Evolutionary conservation across 495 filamentous ascomycete genomes (phyloP).

Genomic region (Gamarada debralockiae): DNA sequence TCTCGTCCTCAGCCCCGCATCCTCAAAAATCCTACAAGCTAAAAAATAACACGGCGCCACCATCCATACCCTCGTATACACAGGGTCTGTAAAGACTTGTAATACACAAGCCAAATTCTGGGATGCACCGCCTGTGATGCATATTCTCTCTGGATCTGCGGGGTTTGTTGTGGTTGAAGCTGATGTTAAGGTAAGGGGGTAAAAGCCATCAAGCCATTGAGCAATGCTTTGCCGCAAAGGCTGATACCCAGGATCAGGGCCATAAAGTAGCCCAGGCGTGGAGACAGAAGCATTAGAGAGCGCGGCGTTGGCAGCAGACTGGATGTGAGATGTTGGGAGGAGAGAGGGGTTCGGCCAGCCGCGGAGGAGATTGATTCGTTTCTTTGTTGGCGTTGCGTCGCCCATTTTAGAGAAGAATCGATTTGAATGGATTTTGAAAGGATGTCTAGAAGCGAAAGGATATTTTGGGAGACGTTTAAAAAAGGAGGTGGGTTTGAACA

Average conservation of each 20-base stretch:
- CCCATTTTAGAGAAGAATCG: slow-evolving; percentile 3
- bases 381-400: background rate
- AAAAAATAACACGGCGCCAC: slow-evolving; percentile 78
- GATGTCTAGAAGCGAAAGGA: background rate
- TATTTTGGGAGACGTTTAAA: background rate
- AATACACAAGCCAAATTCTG: slow-evolving; percentile 73
- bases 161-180: no score
- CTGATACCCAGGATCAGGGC: slow-evolving; percentile 69
- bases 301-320: slow-evolving; percentile 46
- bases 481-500: background rate
- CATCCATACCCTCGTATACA: slow-evolving; percentile 75
- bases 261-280: slow-evolving; percentile 65
- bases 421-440: no score
- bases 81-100: slow-evolving; percentile 71
- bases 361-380: slow-evolving; percentile 59
- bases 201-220: slow-evolving; percentile 64
- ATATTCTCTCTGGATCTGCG: slow-evolving; percentile 55
- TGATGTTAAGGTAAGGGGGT: no score
- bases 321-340: slow-evolving; percentile 58
- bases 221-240: slow-evolving; percentile 62
- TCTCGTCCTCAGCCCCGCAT: slow-evolving; percentile 64
- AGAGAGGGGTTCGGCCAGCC: slow-evolving; percentile 71
- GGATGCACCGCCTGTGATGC: slow-evolving; percentile 75
- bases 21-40: slow-evolving; percentile 74
- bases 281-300: slow-evolving; percentile 55